Evolutionary conservation across 768 basidiomycete species (phyloP).

Genomic region (Hemileccinum rubropunctum): DNA sequence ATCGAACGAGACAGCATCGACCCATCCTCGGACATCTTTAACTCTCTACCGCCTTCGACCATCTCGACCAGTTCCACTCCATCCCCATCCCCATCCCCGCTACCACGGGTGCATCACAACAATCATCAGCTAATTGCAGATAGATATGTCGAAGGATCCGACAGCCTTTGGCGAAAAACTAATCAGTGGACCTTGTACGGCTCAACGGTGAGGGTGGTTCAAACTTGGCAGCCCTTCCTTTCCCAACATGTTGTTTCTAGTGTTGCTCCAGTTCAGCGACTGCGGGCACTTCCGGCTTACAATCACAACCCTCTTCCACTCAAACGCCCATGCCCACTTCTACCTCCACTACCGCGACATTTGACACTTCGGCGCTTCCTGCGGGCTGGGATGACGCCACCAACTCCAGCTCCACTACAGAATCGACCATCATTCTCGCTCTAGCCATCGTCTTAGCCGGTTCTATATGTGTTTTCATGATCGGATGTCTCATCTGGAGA

Average conservation of each 20-base stretch:
- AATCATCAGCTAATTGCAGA: conserved; percentile 41
- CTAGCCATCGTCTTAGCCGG: conserved; percentile 64
- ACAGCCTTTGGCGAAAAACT: conserved; percentile 58
- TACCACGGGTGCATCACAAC: conserved; percentile 1
- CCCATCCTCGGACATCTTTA: background rate
- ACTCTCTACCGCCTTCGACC: background rate
- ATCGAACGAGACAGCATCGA: conserved; percentile 26
- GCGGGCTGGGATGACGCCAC: conserved; percentile 46
- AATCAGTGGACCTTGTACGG: conserved; percentile 63
- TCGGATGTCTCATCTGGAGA: conserved; percentile 61
- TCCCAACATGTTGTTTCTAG: conserved; percentile 11
- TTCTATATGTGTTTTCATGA: conserved; percentile 58
- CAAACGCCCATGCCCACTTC: conserved; percentile 11
- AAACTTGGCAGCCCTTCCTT: background rate
- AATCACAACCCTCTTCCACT: conserved; percentile 1
- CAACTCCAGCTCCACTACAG: conserved; percentile 21
- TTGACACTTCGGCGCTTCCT: conserved; percentile 40
- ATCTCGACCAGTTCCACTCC: conserved; percentile 8
- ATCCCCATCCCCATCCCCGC: conserved; percentile 4
- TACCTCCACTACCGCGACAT: conserved; percentile 15
- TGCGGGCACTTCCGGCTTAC: conserved; percentile 1
- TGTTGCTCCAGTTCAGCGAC: conserved; percentile 12
- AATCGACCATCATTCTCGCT: conserved; percentile 49
- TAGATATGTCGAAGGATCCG: conserved; percentile 48
- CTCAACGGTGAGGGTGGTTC: conserved; percentile 51